phyloP scores from a whole-genome alignment of 352 stramenopile genomes.

The Phytophthora tentaculata region DNA sequence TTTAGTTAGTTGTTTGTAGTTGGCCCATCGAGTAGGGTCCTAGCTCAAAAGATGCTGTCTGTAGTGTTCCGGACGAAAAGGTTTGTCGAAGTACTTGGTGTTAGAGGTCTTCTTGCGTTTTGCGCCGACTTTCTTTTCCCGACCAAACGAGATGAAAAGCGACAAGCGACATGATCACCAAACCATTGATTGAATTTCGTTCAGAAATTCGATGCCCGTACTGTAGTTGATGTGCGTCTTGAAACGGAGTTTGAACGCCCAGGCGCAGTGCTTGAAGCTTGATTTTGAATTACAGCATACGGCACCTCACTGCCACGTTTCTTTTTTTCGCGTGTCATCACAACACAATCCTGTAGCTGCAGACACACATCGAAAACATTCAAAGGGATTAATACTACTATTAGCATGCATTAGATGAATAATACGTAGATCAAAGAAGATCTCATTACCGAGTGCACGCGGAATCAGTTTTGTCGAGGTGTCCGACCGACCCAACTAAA shows the following conservation, averaged over 20 bases:
- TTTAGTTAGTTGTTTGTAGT: background rate
- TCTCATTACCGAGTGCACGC: background rate
- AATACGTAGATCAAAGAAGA: background rate
- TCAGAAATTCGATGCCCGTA: background rate
- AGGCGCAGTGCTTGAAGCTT: background rate
- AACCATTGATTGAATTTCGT: background rate
- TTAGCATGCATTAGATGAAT: background rate
- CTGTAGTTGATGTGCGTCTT: background rate
- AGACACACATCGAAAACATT: background rate
- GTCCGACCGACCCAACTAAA: background rate
- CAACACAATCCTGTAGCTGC: background rate
- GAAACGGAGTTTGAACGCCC: background rate
- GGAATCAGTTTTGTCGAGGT: background rate
- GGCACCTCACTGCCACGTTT: background rate
- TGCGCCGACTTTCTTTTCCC: background rate
- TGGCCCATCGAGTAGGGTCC: background rate
- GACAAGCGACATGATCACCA: background rate
- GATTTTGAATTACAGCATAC: background rate
- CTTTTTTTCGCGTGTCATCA: background rate
- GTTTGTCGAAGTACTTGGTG: background rate
- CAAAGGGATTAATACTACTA: background rate
- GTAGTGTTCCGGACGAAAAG: background rate
- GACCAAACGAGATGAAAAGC: background rate
- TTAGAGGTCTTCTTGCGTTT: background rate
- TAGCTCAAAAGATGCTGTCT: no score